Evolutionary conservation across 108 stramenopile species (phyloP).

Genomic region (Skeletonema menzelii): DNA sequence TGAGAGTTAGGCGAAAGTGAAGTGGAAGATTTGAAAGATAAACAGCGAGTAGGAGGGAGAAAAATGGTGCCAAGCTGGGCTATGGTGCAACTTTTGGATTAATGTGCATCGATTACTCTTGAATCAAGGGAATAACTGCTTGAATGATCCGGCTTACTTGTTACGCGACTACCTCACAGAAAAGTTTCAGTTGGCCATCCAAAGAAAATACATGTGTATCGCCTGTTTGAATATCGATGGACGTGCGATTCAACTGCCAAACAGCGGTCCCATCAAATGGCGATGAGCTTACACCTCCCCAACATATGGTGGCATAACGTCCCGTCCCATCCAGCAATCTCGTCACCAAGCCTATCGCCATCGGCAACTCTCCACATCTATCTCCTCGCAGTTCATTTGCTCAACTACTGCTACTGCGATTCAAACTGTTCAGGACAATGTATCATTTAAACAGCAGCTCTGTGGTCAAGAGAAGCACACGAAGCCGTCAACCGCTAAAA

Average conservation of each 20-base stretch:
- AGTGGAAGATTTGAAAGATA: too few species aligned
- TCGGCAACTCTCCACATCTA: neutral
- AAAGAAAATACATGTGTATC: neutral
- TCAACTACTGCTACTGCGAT: neutral
- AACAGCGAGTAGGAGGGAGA: too few species aligned
- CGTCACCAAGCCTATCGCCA: neutral
- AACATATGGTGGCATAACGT: neutral
- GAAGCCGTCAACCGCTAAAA: neutral
- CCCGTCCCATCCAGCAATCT: neutral
- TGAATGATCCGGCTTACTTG: too few species aligned
- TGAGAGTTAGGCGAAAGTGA: too few species aligned
- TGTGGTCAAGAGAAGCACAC: neutral
- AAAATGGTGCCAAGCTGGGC: too few species aligned
- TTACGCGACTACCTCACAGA: neutral
- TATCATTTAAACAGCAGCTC: neutral
- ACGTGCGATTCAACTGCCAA: neutral
- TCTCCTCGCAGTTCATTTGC: neutral
- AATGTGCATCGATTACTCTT: too few species aligned
- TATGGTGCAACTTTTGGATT: too few species aligned
- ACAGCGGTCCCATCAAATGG: slow-evolving; percentile 1
- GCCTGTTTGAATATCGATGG: neutral
- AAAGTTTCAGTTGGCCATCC: neutral
- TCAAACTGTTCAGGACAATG: neutral
- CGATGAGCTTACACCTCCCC: neutral
- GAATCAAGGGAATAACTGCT: too few species aligned